These are phyloP conservation scores for Cryptomeria japonica DNA, from an alignment of 75 land plant species.

Conservation along the genomic window DNA sequence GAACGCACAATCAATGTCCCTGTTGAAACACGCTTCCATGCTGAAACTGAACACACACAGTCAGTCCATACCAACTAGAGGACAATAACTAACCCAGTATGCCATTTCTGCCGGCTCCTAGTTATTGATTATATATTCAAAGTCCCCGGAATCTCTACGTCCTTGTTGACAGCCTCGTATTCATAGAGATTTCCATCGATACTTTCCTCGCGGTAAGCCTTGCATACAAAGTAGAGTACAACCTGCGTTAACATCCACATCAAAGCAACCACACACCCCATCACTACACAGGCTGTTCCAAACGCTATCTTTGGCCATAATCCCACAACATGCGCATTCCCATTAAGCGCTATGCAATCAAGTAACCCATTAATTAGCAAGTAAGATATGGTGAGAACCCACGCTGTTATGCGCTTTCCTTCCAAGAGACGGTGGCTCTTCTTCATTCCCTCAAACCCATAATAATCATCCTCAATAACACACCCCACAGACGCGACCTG, in stretches of 20 bases:
- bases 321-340: background rate
- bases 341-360: background rate
- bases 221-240: background rate
- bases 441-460: background rate
- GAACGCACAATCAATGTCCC: background rate
- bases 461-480: no score
- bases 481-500: background rate
- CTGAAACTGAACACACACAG: background rate
- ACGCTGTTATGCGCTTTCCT: background rate
- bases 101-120: no score
- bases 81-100: no score
- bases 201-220: background rate
- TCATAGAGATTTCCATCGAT: background rate
- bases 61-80: no score
- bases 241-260: background rate
- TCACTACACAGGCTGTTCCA: background rate
- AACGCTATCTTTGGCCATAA: background rate
- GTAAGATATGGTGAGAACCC: background rate
- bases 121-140: no score
- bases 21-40: no score
- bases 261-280: background rate
- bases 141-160: no score
- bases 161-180: no score
- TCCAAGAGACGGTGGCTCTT: background rate
- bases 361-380: background rate